phyloP scores from a whole-genome alignment of 164 flowering plant genomes.

The Vitis amurensis region DNA sequence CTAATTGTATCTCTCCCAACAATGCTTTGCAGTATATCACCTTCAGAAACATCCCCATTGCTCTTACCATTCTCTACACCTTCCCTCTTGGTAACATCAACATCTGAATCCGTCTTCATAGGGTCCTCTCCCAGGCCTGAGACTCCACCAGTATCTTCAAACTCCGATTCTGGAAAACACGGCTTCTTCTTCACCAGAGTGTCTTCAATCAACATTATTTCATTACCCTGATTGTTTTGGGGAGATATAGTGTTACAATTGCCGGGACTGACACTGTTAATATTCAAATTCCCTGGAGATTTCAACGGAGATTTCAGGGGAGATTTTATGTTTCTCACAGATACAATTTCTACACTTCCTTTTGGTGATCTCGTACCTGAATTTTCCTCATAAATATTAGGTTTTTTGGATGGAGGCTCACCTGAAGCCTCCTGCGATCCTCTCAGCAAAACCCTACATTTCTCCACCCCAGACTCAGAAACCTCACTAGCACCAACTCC shows the following conservation, averaged over 20 bases:
- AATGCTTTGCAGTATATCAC: neutral
- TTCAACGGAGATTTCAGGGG: neutral
- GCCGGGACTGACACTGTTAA: too few species aligned
- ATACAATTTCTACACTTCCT: neutral
- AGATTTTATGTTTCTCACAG: neutral
- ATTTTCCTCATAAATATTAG: slow-evolving; percentile 2
- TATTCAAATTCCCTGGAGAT: neutral
- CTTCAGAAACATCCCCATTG: neutral
- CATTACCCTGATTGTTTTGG: too few species aligned
- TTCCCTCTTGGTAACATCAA: neutral
- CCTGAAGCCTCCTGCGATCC: slow-evolving; percentile 2
- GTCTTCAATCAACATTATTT: too few species aligned
- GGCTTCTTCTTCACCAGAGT: too few species aligned
- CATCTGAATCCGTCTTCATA: neutral
- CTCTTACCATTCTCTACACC: neutral
- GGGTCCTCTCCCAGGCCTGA: neutral
- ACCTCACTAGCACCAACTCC: neutral
- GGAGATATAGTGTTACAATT: too few species aligned
- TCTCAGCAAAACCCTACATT: neutral
- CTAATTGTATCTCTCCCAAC: neutral
- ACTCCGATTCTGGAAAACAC: too few species aligned
- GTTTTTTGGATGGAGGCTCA: neutral
- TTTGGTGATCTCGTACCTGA: slow-evolving; percentile 1
- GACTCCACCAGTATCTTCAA: neutral
- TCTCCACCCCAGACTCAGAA: neutral